Base-by-base conservation (phyloP, 768 basidiomycete species). In the Hortiboletus flavorubellus region DNA sequence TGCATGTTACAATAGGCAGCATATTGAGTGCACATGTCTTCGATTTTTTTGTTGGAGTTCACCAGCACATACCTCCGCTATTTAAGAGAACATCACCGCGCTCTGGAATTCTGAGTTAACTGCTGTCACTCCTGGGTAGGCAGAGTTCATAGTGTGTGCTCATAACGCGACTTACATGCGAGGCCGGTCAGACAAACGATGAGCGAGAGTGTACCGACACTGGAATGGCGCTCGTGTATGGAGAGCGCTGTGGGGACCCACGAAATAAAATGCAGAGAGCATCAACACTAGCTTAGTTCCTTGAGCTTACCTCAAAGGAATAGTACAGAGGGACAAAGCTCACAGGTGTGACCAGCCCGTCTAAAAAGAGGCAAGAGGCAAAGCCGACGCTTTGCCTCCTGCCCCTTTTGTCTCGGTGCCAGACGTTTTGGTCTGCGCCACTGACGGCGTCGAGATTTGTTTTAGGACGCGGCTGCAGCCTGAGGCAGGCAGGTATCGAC, bases 1-100 rank as follows among this genome's bases (percentile, higher is more conserved):
- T 68, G 66, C 0, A 4, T 14, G 0, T 0, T 4, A 14, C 67
- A 68, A 9, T 33, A 62, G 2, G 51, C 58, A 2, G 55, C 3
- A 5, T 40, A 23, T 33, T 31, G 39, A 29, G 18, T 21, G 26
- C 66, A 67, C 66, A 67, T 67, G 51, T 54, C 21, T 21, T 54
- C 35, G 53, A 55, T 43, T 26, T 58, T 58, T 50, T 18, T 31
- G 44, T 23, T 38, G 18, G 38, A 46, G 31, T 55, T 50, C 41
- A 15, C 40, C 26, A 46, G 21, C 37, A 66, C 61, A 51, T 59
- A 61, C 59, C 51, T 55, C 52, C 40, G 37, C 26, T 56, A 45
- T 68, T 63, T 66, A 68, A 46, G 29, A 14, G 42, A 21, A 21
- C 21, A 21, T 21, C 21, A 21, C 21, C 21, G 21, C 21, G 21